phyloP scores from a whole-genome alignment of 805 yeast species.

The Kodamaea neixiangensis region DNA sequence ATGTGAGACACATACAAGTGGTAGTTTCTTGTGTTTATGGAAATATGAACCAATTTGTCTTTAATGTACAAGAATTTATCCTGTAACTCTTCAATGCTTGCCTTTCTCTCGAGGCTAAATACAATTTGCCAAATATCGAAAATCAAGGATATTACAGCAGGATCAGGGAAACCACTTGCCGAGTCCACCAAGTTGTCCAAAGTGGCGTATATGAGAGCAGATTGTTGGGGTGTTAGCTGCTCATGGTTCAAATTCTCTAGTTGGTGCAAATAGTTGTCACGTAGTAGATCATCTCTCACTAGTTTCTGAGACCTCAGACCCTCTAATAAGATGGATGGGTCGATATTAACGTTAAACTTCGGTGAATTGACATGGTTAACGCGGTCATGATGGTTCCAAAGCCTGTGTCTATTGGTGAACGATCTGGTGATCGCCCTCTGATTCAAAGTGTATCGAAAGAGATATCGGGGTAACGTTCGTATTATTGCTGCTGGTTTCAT shows the following conservation, averaged over 20 bases:
- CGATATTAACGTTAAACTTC: background rate
- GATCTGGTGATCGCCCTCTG: background rate
- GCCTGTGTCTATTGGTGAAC: background rate
- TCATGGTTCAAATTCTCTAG: slow-evolving; percentile 10
- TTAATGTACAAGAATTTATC: slow-evolving; percentile 18
- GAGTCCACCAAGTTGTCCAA: slow-evolving; percentile 25
- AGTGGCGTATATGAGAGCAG: slow-evolving; percentile 17
- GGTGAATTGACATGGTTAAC: slow-evolving; percentile 1
- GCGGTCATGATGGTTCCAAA: background rate
- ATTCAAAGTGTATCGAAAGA: background rate
- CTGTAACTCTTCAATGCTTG: slow-evolving; percentile 17
- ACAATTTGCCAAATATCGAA: slow-evolving; percentile 28
- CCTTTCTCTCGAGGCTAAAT: slow-evolving; percentile 14
- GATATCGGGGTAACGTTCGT: slow-evolving; percentile 5
- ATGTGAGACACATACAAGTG: slow-evolving; percentile 21
- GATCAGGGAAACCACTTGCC: slow-evolving; percentile 21
- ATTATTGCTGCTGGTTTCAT: slow-evolving; percentile 4
- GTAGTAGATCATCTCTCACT: slow-evolving; percentile 10
- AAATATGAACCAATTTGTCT: slow-evolving; percentile 25
- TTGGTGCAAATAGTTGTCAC: slow-evolving; percentile 16
- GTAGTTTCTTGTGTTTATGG: slow-evolving; percentile 30
- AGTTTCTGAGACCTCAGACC: slow-evolving; percentile 11
- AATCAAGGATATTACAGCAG: slow-evolving; percentile 19
- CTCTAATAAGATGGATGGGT: slow-evolving; percentile 9
- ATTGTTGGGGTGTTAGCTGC: slow-evolving; percentile 11